These are phyloP conservation scores for Gossypium stocksii DNA, from an alignment of 345 rosid species.

Conservation along the genomic window DNA sequence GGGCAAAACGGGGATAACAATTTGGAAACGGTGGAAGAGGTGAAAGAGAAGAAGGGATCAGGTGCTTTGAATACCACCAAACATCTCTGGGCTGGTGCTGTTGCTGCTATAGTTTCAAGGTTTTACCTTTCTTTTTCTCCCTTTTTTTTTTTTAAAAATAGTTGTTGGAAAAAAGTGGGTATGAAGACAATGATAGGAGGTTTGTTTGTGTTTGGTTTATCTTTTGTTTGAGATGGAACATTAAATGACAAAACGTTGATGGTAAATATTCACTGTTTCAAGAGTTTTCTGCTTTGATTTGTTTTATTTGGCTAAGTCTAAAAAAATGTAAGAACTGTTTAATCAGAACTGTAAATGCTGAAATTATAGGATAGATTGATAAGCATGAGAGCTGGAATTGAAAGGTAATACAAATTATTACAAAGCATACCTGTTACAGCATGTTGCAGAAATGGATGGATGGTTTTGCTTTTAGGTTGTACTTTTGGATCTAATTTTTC, in stretches of 20 bases:
- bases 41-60: slow-evolving; percentile 28
- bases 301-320: neutral
- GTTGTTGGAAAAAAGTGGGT: no score
- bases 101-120: slow-evolving; percentile 92
- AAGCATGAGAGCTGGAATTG: neutral
- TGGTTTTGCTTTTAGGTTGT: neutral
- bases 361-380: neutral
- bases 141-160: no score
- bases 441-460: neutral
- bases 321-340: neutral
- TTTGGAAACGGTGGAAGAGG: slow-evolving; percentile 22
- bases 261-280: neutral
- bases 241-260: neutral
- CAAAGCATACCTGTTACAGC: neutral
- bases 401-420: neutral
- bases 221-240: no score
- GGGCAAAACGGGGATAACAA: slow-evolving; percentile 28
- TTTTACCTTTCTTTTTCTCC: slow-evolving; percentile 11
- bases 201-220: no score
- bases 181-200: no score
- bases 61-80: slow-evolving; percentile 68
- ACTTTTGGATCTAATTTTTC: neutral
- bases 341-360: neutral
- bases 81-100: slow-evolving; percentile 89
- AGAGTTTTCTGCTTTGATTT: neutral